phyloP scores from a whole-genome alignment of 2,329 filamentous ascomycete genomes.

The Alternaria arbusti region DNA sequence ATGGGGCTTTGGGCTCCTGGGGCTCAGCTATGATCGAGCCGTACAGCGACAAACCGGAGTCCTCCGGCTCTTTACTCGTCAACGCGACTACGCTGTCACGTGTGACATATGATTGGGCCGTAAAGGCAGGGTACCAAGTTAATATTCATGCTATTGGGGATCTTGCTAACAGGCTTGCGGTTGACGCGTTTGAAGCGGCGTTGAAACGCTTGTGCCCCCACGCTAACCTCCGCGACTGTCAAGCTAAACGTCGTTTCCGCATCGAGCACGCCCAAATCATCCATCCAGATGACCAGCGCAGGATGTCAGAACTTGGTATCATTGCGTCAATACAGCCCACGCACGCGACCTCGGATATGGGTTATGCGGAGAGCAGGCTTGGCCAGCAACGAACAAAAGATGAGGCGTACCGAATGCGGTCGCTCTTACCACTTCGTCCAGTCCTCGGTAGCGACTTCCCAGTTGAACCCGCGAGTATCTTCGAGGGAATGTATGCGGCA shows the following conservation, averaged over 20 bases:
- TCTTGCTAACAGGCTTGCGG: constrained; percentile 68
- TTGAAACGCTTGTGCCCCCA: constrained; percentile 61
- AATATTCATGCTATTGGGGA: constrained; percentile 78
- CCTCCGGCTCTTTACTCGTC: constrained; percentile 69
- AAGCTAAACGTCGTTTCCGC: constrained; percentile 65
- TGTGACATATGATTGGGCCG: constrained; percentile 65
- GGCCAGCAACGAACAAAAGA: constrained; percentile 60
- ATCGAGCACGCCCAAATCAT: constrained; percentile 77
- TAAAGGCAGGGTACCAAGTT: constrained; percentile 66
- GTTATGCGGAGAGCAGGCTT: constrained; percentile 67
- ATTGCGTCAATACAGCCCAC: constrained; percentile 75
- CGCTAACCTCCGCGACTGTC: constrained; percentile 53
- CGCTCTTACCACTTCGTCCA: constrained; percentile 61
- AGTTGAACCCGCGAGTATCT: constrained; percentile 71
- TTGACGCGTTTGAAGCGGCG: constrained; percentile 67
- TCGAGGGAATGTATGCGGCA: constrained; percentile 73
- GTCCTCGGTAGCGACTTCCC: constrained; percentile 75
- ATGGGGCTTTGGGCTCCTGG: constrained; percentile 74
- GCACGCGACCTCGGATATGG: constrained; percentile 74
- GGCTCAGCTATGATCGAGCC: constrained; percentile 75
- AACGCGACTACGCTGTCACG: constrained; percentile 65
- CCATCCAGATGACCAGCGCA: constrained; percentile 67
- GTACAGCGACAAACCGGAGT: constrained; percentile 68
- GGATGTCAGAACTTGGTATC: constrained; percentile 65
- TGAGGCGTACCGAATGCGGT: constrained; percentile 72